phyloP scores from a whole-genome alignment of 495 filamentous ascomycete genomes.

The Annulohypoxylon bovei region DNA sequence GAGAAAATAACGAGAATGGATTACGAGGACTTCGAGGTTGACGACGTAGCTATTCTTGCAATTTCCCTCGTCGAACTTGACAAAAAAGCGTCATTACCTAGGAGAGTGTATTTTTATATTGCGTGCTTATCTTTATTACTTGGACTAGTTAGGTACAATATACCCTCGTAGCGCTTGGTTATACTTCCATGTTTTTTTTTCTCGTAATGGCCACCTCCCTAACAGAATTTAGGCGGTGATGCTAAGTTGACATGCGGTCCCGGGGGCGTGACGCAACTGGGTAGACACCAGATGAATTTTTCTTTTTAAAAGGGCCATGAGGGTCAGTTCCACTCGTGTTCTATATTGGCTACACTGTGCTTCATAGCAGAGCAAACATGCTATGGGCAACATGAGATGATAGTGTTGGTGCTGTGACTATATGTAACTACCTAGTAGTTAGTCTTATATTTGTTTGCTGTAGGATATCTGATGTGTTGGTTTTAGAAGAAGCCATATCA shows the following conservation, averaged over 20 bases:
- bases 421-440: too few relatives aligned
- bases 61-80: neutral
- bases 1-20: too few relatives aligned
- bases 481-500: neutral
- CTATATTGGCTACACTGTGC: neutral
- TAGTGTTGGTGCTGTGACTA: neutral
- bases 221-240: too few relatives aligned
- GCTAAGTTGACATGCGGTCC: too few relatives aligned
- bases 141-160: neutral
- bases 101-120: neutral
- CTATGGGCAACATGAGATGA: neutral
- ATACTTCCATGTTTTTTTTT: too few relatives aligned
- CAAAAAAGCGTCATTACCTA: neutral
- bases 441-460: neutral
- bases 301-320: neutral
- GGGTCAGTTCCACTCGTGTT: neutral
- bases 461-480: neutral
- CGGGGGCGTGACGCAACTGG: too few relatives aligned
- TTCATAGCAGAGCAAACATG: slow-evolving; percentile 8
- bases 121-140: neutral
- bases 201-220: neutral
- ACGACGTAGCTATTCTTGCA: too few relatives aligned
- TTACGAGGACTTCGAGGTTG: too few relatives aligned
- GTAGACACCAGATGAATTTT: neutral
- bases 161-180: slow-evolving; percentile 1